phyloP scores from a whole-genome alignment of 2,329 filamentous ascomycete genomes.

The Thielaviopsis euricoi region DNA sequence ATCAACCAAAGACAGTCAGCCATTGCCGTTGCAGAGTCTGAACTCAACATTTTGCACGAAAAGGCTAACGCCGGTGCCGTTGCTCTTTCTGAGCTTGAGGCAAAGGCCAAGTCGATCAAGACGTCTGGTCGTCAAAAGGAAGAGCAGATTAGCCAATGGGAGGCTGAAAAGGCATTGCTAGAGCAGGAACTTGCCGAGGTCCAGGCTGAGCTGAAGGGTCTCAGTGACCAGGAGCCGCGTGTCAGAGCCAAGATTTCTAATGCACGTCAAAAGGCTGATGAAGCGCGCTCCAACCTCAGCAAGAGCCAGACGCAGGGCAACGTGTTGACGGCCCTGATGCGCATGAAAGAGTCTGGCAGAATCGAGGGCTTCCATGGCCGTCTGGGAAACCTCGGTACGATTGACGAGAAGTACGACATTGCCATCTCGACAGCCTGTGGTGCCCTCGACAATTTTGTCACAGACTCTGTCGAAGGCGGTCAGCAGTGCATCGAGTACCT shows the following conservation, averaged over 20 bases:
- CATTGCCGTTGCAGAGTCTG: slow-evolving; percentile 87
- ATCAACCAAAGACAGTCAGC: slow-evolving; percentile 92
- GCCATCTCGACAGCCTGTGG: slow-evolving; percentile 96
- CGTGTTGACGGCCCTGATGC: slow-evolving; percentile 80
- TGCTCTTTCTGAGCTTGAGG: slow-evolving; percentile 66
- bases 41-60: slow-evolving; percentile 80
- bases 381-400: slow-evolving; percentile 82
- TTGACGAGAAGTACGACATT: slow-evolving; percentile 86
- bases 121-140: slow-evolving; percentile 55
- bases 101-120: slow-evolving; percentile 60
- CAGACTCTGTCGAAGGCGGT: slow-evolving; percentile 86
- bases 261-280: slow-evolving; percentile 85
- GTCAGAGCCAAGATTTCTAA: slow-evolving; percentile 73
- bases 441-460: slow-evolving; percentile 86
- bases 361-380: slow-evolving; percentile 95
- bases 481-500: slow-evolving; percentile 98
- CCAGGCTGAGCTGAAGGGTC: slow-evolving; percentile 53
- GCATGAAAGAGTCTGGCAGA: slow-evolving; percentile 86
- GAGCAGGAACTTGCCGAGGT: slow-evolving; percentile 60
- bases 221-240: slow-evolving; percentile 63
- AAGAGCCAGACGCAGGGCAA: slow-evolving; percentile 86
- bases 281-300: slow-evolving; percentile 78
- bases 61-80: slow-evolving; percentile 76
- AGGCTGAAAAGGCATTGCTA: slow-evolving; percentile 52
- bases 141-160: slow-evolving; percentile 58